These are phyloP conservation scores for Magnaporthiopsis poae DNA, from an alignment of 2,329 filamentous ascomycete genomes.

Conservation along the genomic window DNA sequence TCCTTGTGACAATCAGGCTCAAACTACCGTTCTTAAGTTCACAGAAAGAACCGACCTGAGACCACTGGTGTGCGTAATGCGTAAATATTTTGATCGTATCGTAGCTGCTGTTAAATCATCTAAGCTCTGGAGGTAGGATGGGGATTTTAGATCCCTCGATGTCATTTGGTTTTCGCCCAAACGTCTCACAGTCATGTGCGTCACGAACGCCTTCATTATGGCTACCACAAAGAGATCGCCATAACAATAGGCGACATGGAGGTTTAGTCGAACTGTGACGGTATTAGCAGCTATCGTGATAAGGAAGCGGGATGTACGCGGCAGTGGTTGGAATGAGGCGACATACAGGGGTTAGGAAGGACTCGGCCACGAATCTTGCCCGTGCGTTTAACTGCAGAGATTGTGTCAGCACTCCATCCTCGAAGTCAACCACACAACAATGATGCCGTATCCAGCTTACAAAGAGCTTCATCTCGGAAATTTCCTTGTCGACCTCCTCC, in stretches of 20 bases:
- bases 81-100: neutral
- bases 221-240: neutral
- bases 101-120: neutral
- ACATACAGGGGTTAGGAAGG: conserved; percentile 73
- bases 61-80: neutral
- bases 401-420: conserved; percentile 1
- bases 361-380: conserved; percentile 95
- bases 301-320: neutral
- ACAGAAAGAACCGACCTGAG: too few relatives aligned
- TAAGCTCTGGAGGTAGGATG: neutral
- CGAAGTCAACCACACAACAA: neutral
- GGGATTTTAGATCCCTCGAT: neutral
- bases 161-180: neutral
- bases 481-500: conserved; percentile 99
- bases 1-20: too few relatives aligned
- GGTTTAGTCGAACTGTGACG: neutral
- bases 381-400: conserved; percentile 72
- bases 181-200: neutral
- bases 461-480: conserved; percentile 99
- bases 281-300: neutral
- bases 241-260: neutral
- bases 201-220: neutral
- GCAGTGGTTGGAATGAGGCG: neutral
- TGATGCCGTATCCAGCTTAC: conserved; percentile 39
- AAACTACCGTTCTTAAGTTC: too few relatives aligned